Conservation (phyloP, 805 yeast species). For the Candida ponderosae region DNA sequence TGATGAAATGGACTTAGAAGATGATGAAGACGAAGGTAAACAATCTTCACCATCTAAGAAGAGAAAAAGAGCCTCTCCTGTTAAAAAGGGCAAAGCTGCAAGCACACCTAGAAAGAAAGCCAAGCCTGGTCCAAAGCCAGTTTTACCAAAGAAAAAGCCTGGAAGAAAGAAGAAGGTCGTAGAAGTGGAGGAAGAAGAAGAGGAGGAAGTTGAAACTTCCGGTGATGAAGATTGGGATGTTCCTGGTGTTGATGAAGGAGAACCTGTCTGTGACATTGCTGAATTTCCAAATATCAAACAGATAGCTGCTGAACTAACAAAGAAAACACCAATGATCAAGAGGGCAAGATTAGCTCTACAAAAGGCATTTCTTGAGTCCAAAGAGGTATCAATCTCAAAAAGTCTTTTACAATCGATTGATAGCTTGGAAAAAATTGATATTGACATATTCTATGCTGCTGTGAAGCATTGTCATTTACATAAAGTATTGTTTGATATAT, state of each 20-base stretch:
- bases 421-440: not conserved
- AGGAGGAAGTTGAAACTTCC: slow-evolving; percentile 14
- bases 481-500: slow-evolving; percentile 23
- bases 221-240: slow-evolving; percentile 19
- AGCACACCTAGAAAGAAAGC: slow-evolving; percentile 3
- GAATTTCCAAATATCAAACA: slow-evolving; percentile 10
- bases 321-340: slow-evolving; percentile 13
- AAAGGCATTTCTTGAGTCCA: slow-evolving; percentile 7
- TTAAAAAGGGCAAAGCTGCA: slow-evolving; percentile 5
- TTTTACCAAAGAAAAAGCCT: slow-evolving; percentile 15
- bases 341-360: slow-evolving; percentile 22
- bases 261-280: slow-evolving; percentile 11
- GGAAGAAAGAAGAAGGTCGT: slow-evolving; percentile 4
- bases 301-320: slow-evolving; percentile 7
- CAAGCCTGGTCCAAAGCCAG: slow-evolving; percentile 5
- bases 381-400: slow-evolving; percentile 3
- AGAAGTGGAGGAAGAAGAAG: slow-evolving; percentile 4
- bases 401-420: not conserved
- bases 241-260: slow-evolving; percentile 6
- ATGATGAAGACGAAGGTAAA: slow-evolving; percentile 6
- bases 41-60: slow-evolving; percentile 9
- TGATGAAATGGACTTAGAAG: slow-evolving; percentile 16
- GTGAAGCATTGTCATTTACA: slow-evolving; percentile 24
- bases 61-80: slow-evolving; percentile 8
- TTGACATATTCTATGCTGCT: not conserved